Evolutionary conservation across 2,329 filamentous ascomycete genomes (phyloP).

Genomic region (Aspergillus viridinutans): DNA sequence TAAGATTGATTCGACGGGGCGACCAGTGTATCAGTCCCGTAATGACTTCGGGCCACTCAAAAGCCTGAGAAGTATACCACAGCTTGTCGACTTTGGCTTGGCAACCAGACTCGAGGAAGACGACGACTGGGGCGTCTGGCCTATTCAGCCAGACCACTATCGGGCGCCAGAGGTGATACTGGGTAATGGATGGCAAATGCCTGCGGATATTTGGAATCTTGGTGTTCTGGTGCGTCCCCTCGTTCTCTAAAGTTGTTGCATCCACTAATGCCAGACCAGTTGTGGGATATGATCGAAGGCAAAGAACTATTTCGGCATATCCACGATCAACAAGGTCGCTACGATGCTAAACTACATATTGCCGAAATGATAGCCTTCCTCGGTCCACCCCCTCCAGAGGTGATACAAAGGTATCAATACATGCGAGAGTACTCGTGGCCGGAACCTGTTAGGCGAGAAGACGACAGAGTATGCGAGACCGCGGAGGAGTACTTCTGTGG

Average conservation of each 20-base stretch:
- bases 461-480: slow-evolving; percentile 27
- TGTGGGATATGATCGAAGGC: slow-evolving; percentile 38
- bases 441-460: slow-evolving; percentile 24
- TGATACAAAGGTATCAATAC: slow-evolving; percentile 32
- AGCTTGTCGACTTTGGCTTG: slow-evolving; percentile 37
- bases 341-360: slow-evolving; percentile 37
- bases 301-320: slow-evolving; percentile 37
- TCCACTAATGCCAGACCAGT: slow-evolving; percentile 22
- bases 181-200: slow-evolving; percentile 35
- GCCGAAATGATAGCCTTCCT: slow-evolving; percentile 42
- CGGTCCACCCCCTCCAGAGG: slow-evolving; percentile 34
- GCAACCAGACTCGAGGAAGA: slow-evolving; percentile 33
- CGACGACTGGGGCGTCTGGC: slow-evolving; percentile 39
- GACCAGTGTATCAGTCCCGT: slow-evolving; percentile 31
- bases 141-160: slow-evolving; percentile 44
- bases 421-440: slow-evolving; percentile 30
- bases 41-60: slow-evolving; percentile 31
- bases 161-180: slow-evolving; percentile 41
- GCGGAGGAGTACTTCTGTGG: slow-evolving; percentile 34
- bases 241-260: slow-evolving; percentile 11
- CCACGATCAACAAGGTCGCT: slow-evolving; percentile 30
- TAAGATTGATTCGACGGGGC: slow-evolving; percentile 30
- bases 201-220: slow-evolving; percentile 41
- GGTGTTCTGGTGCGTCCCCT: slow-evolving; percentile 31
- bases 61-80: slow-evolving; percentile 23